Percentiles rank a stretch among this genome's conserved stretches.
Conservation (phyloP, 768 basidiomycete species). For the Leucosporidium creatinivorum region DNA sequence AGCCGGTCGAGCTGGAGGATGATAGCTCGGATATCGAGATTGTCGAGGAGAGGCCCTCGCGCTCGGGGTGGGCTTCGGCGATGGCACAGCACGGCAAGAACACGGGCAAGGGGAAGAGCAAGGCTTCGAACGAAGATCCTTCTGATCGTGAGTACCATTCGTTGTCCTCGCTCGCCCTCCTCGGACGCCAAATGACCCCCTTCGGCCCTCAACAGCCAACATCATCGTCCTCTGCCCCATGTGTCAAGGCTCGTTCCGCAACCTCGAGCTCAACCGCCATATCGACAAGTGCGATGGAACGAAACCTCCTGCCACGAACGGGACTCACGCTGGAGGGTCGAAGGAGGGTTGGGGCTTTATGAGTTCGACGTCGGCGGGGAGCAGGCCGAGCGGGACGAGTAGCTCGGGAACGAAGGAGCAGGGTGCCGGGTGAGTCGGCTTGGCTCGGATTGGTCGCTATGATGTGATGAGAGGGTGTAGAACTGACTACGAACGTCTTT, state of each 20-base stretch:
- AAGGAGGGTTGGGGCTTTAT: neutral
- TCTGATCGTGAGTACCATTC: constrained; percentile 13
- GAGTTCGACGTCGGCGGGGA: neutral
- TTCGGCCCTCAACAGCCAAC: neutral
- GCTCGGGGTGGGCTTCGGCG: neutral
- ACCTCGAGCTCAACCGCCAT: constrained; percentile 8
- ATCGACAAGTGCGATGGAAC: constrained; percentile 7
- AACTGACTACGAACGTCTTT: neutral
- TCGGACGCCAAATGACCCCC: neutral
- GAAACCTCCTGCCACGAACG: neutral
- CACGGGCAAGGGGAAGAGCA: constrained; percentile 1
- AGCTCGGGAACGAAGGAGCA: neutral
- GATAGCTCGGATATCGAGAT: neutral
- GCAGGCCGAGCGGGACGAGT: neutral
- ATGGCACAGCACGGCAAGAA: neutral
- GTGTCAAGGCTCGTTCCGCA: constrained; percentile 6
- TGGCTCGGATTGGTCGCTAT: no score
- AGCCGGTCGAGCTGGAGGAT: neutral
- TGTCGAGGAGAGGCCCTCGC: neutral
- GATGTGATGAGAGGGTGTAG: neutral
- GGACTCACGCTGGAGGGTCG: neutral
- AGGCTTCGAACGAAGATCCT: neutral
- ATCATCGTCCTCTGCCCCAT: constrained; percentile 16
- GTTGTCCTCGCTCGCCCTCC: no score
- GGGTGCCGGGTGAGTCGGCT: no score